A percentile compares a stretch with the other conserved stretches of the same genome.
These are phyloP conservation scores for Apiotrichum veenhuisii DNA, from an alignment of 1,284 basidiomycete species.

Conservation along the genomic window DNA sequence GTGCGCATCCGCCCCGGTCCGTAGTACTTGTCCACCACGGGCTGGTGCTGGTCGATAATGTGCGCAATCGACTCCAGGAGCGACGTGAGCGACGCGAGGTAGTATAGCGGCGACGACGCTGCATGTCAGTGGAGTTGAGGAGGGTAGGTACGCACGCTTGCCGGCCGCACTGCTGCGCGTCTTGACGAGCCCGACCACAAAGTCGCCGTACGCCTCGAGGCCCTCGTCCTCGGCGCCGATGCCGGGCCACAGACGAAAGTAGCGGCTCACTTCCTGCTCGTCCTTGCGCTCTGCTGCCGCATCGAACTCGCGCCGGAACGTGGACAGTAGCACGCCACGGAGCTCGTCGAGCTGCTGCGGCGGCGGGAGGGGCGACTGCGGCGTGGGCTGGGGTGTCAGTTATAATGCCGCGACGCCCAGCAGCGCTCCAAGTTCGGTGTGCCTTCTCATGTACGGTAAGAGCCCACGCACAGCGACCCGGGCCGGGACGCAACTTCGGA, in stretches of 20 bases:
- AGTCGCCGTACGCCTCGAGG: conserved; percentile 86
- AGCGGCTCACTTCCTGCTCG: conserved; percentile 82
- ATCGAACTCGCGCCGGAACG: conserved; percentile 75
- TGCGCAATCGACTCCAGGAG: conserved; percentile 93
- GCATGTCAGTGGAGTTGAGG: conserved; percentile 3
- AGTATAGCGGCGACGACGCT: conserved; percentile 87
- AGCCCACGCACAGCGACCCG: too few species aligned
- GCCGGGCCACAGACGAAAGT: conserved; percentile 93
- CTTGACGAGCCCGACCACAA: conserved; percentile 85
- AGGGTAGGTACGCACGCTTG: conserved; percentile 59
- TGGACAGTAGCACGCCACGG: conserved; percentile 67
- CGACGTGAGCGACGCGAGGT: conserved; percentile 77
- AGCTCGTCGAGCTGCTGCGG: conserved; percentile 73
- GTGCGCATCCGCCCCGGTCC: conserved; percentile 76
- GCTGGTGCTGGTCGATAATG: conserved; percentile 95
- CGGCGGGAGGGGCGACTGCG: conserved; percentile 80
- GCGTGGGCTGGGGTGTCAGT: conserved; percentile 66
- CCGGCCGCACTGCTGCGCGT: conserved; percentile 68
- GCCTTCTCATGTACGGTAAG: too few species aligned
- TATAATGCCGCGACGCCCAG: too few species aligned
- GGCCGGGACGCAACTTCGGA: too few species aligned
- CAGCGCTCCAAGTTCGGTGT: too few species aligned
- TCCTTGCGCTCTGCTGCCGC: conserved; percentile 70
- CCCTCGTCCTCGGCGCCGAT: conserved; percentile 81
- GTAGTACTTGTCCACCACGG: conserved; percentile 96